Evolutionary conservation across 2,329 filamentous ascomycete genomes (phyloP).

Genomic region (Sordariomycetes sp.): DNA sequence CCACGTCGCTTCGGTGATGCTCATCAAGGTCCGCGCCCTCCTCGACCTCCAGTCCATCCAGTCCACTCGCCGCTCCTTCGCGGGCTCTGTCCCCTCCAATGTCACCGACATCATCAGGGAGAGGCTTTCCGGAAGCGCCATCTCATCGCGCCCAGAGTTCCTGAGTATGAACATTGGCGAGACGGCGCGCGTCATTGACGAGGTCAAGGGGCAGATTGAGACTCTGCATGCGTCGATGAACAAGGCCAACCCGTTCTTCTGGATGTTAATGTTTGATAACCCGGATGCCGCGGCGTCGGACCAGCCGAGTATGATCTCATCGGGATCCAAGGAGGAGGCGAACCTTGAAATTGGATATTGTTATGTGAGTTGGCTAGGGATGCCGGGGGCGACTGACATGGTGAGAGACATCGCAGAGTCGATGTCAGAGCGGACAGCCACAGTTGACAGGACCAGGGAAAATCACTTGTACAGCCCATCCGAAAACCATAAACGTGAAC

Average conservation of each 20-base stretch:
- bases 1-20: constrained; percentile 6
- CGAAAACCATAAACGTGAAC: too few species aligned
- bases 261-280: constrained; percentile 8
- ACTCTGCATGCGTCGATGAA: constrained; percentile 7
- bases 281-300: not conserved
- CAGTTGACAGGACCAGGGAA: too few species aligned
- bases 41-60: constrained; percentile 11
- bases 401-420: not conserved
- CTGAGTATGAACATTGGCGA: constrained; percentile 3
- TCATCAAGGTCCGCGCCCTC: constrained; percentile 13
- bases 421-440: not conserved
- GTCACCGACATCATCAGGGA: constrained; percentile 10
- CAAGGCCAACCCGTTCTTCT: constrained; percentile 10
- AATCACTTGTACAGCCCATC: too few species aligned
- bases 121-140: constrained; percentile 7
- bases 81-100: constrained; percentile 8
- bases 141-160: constrained; percentile 1
- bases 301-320: constrained; percentile 7
- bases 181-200: not conserved
- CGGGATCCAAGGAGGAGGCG: constrained; percentile 8
- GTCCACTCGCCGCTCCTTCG: constrained; percentile 5
- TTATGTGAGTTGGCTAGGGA: constrained; percentile 10
- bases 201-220: constrained; percentile 8
- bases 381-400: constrained; percentile 6
- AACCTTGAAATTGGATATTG: constrained; percentile 6